Percentiles rank a stretch among this genome's conserved stretches.
phyloP scores from a whole-genome alignment of 768 basidiomycete species.

The Pleurotus pulmonarius region DNA sequence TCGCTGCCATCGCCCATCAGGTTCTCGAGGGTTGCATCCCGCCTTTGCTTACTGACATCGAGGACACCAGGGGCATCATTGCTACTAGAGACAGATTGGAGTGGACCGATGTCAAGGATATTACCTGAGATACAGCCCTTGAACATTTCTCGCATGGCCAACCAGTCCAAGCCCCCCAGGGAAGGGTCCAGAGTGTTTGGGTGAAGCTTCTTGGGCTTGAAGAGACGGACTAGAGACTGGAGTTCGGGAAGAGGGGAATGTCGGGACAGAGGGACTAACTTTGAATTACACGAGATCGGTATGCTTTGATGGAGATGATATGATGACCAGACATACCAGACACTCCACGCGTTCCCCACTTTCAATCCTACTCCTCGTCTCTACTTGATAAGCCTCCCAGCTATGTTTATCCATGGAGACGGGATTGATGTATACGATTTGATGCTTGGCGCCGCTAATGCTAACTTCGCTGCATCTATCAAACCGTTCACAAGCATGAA shows the following conservation, averaged over 20 bases:
- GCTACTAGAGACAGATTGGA: neutral
- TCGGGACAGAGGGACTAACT: slow-evolving; percentile 82
- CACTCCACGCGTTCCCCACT: slow-evolving; percentile 45
- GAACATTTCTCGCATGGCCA: slow-evolving; percentile 68
- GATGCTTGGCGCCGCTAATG: slow-evolving; percentile 35
- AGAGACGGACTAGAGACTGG: slow-evolving; percentile 73
- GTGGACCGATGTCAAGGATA: neutral
- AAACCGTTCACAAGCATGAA: slow-evolving; percentile 92
- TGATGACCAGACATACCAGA: slow-evolving; percentile 47
- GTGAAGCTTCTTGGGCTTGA: slow-evolving; percentile 70
- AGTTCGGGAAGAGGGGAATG: slow-evolving; percentile 91
- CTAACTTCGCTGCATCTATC: slow-evolving; percentile 65
- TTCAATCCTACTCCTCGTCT: slow-evolving; percentile 35
- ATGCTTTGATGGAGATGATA: neutral
- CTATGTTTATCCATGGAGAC: slow-evolving; percentile 61
- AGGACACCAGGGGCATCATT: neutral
- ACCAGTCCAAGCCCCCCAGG: slow-evolving; percentile 65
- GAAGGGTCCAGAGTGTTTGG: slow-evolving; percentile 72
- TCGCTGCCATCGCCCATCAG: slow-evolving; percentile 53
- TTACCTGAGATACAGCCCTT: slow-evolving; percentile 43
- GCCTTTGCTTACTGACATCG: slow-evolving; percentile 11
- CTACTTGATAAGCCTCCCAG: slow-evolving; percentile 42
- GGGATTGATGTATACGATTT: slow-evolving; percentile 83
- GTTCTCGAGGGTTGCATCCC: slow-evolving; percentile 59
- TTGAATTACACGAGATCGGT: neutral